Conservation (phyloP, 805 yeast species). For the Candida hungchunana region DNA sequence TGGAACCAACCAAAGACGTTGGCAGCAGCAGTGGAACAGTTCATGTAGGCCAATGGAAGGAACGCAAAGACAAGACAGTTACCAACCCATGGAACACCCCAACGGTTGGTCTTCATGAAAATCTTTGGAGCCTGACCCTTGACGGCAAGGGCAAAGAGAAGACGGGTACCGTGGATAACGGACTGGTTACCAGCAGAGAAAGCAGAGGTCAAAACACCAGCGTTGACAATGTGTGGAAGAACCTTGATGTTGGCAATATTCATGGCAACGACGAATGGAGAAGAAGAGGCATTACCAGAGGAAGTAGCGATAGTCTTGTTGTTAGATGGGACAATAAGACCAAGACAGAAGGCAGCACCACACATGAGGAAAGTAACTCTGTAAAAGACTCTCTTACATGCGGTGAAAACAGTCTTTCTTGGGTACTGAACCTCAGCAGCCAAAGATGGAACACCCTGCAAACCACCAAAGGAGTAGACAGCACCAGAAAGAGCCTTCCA, state of each 20-base stretch:
- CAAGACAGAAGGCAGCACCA: constrained; percentile 30
- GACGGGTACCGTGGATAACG: constrained; percentile 30
- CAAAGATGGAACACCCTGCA: constrained; percentile 51
- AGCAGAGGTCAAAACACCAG: constrained; percentile 37
- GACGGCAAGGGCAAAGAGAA: constrained; percentile 34
- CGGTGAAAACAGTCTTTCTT: constrained; percentile 54
- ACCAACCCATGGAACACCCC: constrained; percentile 32
- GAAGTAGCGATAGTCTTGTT: constrained; percentile 28
- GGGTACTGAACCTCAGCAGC: constrained; percentile 56
- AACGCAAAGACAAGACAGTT: constrained; percentile 29
- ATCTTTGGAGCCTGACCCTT: constrained; percentile 36
- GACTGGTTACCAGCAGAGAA: constrained; percentile 35
- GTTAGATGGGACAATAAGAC: constrained; percentile 32
- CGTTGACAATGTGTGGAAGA: constrained; percentile 36
- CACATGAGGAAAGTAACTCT: constrained; percentile 31
- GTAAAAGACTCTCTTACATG: constrained; percentile 39
- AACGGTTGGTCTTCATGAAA: constrained; percentile 30
- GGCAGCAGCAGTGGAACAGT: constrained; percentile 25
- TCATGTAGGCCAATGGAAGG: constrained; percentile 37
- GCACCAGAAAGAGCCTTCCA: constrained; percentile 56
- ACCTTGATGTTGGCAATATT: constrained; percentile 43
- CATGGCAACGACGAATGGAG: constrained; percentile 40
- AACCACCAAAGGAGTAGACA: constrained; percentile 56
- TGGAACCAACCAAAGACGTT: constrained; percentile 36
- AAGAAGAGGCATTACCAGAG: constrained; percentile 31